Evolutionary conservation across 2,329 filamentous ascomycete genomes (phyloP).

Genomic region (Aureobasidium sp.): DNA sequence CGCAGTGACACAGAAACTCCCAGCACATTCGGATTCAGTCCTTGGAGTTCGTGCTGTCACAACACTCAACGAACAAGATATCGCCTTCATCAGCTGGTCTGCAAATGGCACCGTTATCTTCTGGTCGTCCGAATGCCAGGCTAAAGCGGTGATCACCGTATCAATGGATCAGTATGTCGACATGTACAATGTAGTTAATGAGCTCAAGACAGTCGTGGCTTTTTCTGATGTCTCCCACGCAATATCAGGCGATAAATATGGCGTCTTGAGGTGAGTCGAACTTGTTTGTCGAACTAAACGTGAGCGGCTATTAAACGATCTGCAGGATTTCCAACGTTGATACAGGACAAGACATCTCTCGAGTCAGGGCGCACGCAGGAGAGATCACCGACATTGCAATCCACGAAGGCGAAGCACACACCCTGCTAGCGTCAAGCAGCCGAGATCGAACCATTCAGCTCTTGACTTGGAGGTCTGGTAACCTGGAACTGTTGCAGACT

Average conservation of each 20-base stretch:
- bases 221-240: slow-evolving; percentile 71
- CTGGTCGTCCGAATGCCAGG: slow-evolving; percentile 80
- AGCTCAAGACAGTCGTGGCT: slow-evolving; percentile 64
- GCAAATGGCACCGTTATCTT: slow-evolving; percentile 81
- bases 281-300: slow-evolving; percentile 8
- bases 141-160: slow-evolving; percentile 70
- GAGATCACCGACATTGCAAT: slow-evolving; percentile 88
- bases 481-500: slow-evolving; percentile 80
- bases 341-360: slow-evolving; percentile 68
- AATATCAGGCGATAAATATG: slow-evolving; percentile 86
- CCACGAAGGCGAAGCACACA: slow-evolving; percentile 65
- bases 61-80: slow-evolving; percentile 64
- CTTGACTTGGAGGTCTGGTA: slow-evolving; percentile 66
- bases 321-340: slow-evolving; percentile 68
- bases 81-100: slow-evolving; percentile 92
- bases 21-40: slow-evolving; percentile 65
- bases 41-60: slow-evolving; percentile 77
- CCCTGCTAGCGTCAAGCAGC: slow-evolving; percentile 83
- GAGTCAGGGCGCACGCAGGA: slow-evolving; percentile 86
- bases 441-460: slow-evolving; percentile 94
- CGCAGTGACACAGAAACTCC: slow-evolving; percentile 44
- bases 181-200: slow-evolving; percentile 57
- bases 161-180: slow-evolving; percentile 69
- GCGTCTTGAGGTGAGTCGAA: slow-evolving; percentile 69
- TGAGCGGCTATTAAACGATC: slow-evolving; percentile 26